Conservation (phyloP, 164 flowering plant genomes). For the Warburgia ugandensis region DNA sequence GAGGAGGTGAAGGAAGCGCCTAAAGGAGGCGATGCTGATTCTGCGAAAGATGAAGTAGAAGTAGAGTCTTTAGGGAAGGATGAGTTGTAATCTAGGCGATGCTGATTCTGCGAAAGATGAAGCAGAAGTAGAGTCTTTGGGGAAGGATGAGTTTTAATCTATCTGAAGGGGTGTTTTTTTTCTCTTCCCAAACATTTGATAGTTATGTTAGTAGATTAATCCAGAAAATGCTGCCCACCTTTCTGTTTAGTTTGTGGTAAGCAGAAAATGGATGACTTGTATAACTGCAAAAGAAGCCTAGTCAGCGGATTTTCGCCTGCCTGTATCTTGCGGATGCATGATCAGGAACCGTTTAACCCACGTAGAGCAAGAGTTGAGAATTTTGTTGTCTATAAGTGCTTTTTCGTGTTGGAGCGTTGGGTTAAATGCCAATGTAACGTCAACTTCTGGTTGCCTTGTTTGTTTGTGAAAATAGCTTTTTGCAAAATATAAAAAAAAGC, state of each 20-base stretch:
- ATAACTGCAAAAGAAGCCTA: too few relatives aligned
- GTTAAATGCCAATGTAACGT: too few relatives aligned
- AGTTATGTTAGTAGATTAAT: background rate
- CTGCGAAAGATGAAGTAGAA: constrained; percentile 29
- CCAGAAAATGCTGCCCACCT: background rate
- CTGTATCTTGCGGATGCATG: too few relatives aligned
- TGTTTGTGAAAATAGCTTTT: too few relatives aligned
- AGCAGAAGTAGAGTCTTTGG: background rate
- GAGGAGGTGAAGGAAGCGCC: constrained; percentile 25
- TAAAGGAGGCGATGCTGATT: constrained; percentile 18
- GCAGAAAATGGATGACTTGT: too few relatives aligned
- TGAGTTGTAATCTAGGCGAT: constrained; percentile 41
- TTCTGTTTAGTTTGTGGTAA: background rate
- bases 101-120: constrained; percentile 35
- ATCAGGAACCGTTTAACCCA: too few relatives aligned
- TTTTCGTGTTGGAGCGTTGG: too few relatives aligned
- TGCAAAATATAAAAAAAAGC: too few relatives aligned
- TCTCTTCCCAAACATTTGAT: background rate
- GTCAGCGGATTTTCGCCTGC: too few relatives aligned
- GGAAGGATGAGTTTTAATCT: constrained; percentile 45
- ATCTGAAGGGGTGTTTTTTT: background rate
- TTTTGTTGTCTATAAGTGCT: too few relatives aligned
- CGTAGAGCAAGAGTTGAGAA: too few relatives aligned
- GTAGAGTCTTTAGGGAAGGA: constrained; percentile 8
- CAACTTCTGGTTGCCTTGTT: too few relatives aligned